phyloP scores from a whole-genome alignment of 2,329 filamentous ascomycete species.

The Pseudofabraea citricarpa region DNA sequence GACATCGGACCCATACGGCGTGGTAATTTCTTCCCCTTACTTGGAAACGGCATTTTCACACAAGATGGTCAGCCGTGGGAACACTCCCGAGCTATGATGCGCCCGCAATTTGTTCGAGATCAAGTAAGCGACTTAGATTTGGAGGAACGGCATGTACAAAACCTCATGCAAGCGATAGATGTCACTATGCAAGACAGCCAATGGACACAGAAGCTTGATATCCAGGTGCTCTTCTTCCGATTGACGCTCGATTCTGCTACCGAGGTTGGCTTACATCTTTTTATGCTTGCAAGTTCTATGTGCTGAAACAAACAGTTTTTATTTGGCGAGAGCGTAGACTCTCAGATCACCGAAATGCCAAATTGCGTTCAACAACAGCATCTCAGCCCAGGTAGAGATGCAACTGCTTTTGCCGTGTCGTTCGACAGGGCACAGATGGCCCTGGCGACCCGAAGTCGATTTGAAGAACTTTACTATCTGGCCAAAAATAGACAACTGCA shows the following conservation, averaged over 20 bases:
- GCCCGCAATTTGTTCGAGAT: constrained; percentile 49
- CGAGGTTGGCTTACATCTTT: background rate
- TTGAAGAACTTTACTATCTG: constrained; percentile 17
- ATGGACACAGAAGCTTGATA: constrained; percentile 44
- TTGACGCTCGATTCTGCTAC: constrained; percentile 54
- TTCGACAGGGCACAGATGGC: constrained; percentile 40
- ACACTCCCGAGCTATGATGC: constrained; percentile 38
- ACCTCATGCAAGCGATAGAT: constrained; percentile 54
- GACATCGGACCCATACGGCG: constrained; percentile 47
- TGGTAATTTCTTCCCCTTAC: constrained; percentile 40
- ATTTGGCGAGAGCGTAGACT: constrained; percentile 51
- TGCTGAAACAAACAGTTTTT: constrained; percentile 34
- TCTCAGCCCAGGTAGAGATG: background rate
- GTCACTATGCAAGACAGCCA: constrained; percentile 49
- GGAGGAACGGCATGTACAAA: constrained; percentile 63
- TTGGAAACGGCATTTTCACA: constrained; percentile 27
- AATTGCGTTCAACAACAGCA: background rate
- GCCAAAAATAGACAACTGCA: constrained; percentile 27
- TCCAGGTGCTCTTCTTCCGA: constrained; percentile 59
- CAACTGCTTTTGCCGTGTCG: constrained; percentile 37
- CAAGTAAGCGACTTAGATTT: constrained; percentile 63
- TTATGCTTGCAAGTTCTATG: background rate
- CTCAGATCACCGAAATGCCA: constrained; percentile 14
- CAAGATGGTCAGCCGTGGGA: constrained; percentile 26
- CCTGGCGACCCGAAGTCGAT: constrained; percentile 14